These are phyloP conservation scores for Cenchrus purpureus DNA, from an alignment of 176 grass and related monocot genomes.

Conservation along the genomic window DNA sequence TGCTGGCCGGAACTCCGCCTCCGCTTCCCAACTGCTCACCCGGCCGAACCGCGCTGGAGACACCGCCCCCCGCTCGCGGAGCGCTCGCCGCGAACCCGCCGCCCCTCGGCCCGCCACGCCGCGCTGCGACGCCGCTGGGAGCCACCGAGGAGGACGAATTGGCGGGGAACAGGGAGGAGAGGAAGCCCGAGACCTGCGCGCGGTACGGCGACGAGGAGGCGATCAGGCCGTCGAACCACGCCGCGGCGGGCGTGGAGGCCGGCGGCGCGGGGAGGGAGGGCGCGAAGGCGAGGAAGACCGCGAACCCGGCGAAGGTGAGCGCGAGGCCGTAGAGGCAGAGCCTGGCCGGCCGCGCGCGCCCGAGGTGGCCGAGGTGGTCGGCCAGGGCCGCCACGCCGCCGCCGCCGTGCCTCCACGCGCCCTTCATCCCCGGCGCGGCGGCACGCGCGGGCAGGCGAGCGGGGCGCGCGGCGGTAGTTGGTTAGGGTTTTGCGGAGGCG, in stretches of 20 bases:
- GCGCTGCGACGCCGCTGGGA: neutral
- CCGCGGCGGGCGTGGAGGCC: slow-evolving; percentile 38
- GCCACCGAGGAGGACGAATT: slow-evolving; percentile 43
- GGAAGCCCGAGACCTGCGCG: slow-evolving; percentile 62
- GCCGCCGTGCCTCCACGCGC: slow-evolving; percentile 48
- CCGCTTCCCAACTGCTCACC: slow-evolving; percentile 32
- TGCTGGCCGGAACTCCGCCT: neutral
- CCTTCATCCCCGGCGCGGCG: slow-evolving; percentile 43
- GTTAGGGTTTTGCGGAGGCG: neutral
- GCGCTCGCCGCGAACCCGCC: slow-evolving; percentile 8
- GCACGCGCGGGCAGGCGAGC: neutral
- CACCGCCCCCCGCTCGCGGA: neutral
- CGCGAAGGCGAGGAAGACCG: slow-evolving; percentile 66
- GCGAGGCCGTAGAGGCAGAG: slow-evolving; percentile 71
- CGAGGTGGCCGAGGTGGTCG: slow-evolving; percentile 41
- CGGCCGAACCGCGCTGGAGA: neutral
- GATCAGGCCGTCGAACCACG: slow-evolving; percentile 71
- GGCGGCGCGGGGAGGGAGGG: slow-evolving; percentile 42
- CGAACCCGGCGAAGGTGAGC: slow-evolving; percentile 67
- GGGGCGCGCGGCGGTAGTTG: neutral
- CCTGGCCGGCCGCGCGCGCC: slow-evolving; percentile 47
- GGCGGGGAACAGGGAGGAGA: slow-evolving; percentile 72
- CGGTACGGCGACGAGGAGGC: slow-evolving; percentile 62
- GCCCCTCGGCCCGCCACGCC: slow-evolving; percentile 28
- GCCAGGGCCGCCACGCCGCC: slow-evolving; percentile 36